A percentile compares a stretch with the other conserved stretches of the same genome.
Evolutionary conservation across 2,329 filamentous ascomycete genomes (phyloP).

Genomic region (Diaporthe helianthi): DNA sequence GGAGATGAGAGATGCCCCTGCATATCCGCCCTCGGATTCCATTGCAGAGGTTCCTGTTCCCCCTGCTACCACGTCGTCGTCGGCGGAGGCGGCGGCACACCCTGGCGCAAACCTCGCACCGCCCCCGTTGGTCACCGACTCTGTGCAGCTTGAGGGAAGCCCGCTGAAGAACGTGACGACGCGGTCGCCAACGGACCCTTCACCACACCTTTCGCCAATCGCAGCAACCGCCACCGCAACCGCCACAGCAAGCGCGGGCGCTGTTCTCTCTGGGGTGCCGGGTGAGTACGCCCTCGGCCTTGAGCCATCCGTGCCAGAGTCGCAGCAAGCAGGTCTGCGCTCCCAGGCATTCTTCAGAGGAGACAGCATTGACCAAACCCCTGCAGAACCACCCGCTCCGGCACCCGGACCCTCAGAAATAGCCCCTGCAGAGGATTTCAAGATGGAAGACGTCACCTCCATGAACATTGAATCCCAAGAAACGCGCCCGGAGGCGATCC

Average conservation of each 20-base stretch:
- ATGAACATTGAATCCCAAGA: neutral
- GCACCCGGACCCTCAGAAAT: neutral
- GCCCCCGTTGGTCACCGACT: constrained; percentile 37
- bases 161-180: constrained; percentile 60
- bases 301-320: constrained; percentile 24
- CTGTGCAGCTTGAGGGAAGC: constrained; percentile 55
- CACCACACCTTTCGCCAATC: constrained; percentile 36
- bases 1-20: constrained; percentile 40
- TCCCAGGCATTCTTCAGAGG: constrained; percentile 5
- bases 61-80: constrained; percentile 41
- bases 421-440: constrained; percentile 5
- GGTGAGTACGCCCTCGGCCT: constrained; percentile 26
- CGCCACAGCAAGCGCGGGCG: neutral
- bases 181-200: constrained; percentile 52
- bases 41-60: neutral
- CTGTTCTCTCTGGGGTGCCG: constrained; percentile 16
- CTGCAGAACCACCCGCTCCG: constrained; percentile 15
- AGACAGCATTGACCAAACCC: neutral
- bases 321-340: neutral
- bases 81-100: constrained; percentile 45
- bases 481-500: neutral
- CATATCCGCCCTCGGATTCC: constrained; percentile 14
- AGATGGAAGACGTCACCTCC: constrained; percentile 13
- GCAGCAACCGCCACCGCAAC: constrained; percentile 11
- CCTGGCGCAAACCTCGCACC: constrained; percentile 44